These are phyloP conservation scores for Sporobolomyces pararoseus DNA, from an alignment of 768 basidiomycete genomes.

Conservation along the genomic window DNA sequence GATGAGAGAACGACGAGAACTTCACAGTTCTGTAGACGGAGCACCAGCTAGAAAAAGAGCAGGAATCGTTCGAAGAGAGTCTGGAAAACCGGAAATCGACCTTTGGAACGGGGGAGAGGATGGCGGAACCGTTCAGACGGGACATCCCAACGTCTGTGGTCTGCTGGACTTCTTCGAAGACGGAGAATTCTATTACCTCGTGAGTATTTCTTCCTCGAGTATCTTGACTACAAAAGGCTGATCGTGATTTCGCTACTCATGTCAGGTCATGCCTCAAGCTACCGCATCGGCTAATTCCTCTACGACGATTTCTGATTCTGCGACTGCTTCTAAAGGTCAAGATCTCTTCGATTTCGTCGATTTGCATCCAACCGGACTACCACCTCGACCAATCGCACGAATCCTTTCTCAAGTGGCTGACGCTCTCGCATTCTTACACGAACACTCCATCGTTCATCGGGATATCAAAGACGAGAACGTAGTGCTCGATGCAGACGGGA, in stretches of 20 bases:
- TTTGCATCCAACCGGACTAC: conserved; percentile 76
- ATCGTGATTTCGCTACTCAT: conserved; percentile 47
- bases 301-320: not conserved
- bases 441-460: conserved; percentile 90
- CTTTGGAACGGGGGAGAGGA: conserved; percentile 48
- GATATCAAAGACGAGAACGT: conserved; percentile 88
- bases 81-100: conserved; percentile 22
- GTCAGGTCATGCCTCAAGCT: conserved; percentile 37
- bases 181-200: conserved; percentile 88
- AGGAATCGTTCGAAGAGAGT: conserved; percentile 53
- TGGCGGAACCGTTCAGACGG: conserved; percentile 65
- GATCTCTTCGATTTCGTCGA: conserved; percentile 97
- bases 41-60: conserved; percentile 22
- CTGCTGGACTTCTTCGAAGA: conserved; percentile 97
- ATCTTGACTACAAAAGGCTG: not conserved
- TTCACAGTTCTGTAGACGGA: not conserved
- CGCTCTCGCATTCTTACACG: conserved; percentile 75
- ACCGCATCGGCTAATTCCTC: conserved; percentile 5
- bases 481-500: conserved; percentile 60
- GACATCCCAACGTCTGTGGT: conserved; percentile 92
- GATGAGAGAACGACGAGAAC: conserved; percentile 40
- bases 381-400: conserved; percentile 66
- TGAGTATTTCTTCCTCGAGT: conserved; percentile 53
- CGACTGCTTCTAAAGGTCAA: conserved; percentile 54
- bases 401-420: conserved; percentile 93